Base-by-base conservation (phyloP, 2,329 filamentous ascomycete genomes). In the Gyromitra esculenta region DNA sequence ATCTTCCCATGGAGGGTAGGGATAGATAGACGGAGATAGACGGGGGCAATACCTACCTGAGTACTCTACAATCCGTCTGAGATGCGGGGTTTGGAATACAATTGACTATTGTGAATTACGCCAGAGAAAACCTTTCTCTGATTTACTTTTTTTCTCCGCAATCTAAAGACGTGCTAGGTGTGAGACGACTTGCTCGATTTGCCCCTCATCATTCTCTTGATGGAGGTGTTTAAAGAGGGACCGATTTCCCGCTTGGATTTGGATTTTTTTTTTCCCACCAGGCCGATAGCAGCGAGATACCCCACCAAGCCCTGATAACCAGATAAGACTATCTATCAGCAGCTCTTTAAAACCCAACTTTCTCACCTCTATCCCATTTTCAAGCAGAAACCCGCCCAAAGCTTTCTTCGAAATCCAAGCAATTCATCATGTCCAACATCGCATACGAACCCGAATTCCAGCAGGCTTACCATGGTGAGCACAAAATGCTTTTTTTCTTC, bases 381-480 rank as follows among this genome's bases (percentile, higher is more conserved):
- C 8, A 62, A 25, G 60, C 18, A 43, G 37, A 69, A 50, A 35
- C 3, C 25, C 25, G 25, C 25, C 4, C 25, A 31, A 31, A 31
- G 25, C 4, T 31, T 31, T 31, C 25, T 31, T 31, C 25, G 25
- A 31, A 31, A 31, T 31, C 60, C 8, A 62, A 9, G 63, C 48
- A 35, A 50, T 45, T 65, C 81, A 87, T 80, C 80, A 96, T 96
- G 92, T 92, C 94, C 81, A 91, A 96, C 87, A 88, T 96, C 82
- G 90, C 92, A 67, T 86, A 87, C 79, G 95, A 98, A 89, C 95
- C 96, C 83, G 95, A 99, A 88, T 98, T 98, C 87, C 91, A 97
- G 90, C 95, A 98, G 89, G 95, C 95, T 83, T 97, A 97, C 90
- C 93, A 94, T 85, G 93, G 93, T 96, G 86, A 83, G 88, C 84